These are phyloP conservation scores for Salinomyces thailandicus DNA, from an alignment of 2,329 filamentous ascomycete genomes.

Conservation along the genomic window DNA sequence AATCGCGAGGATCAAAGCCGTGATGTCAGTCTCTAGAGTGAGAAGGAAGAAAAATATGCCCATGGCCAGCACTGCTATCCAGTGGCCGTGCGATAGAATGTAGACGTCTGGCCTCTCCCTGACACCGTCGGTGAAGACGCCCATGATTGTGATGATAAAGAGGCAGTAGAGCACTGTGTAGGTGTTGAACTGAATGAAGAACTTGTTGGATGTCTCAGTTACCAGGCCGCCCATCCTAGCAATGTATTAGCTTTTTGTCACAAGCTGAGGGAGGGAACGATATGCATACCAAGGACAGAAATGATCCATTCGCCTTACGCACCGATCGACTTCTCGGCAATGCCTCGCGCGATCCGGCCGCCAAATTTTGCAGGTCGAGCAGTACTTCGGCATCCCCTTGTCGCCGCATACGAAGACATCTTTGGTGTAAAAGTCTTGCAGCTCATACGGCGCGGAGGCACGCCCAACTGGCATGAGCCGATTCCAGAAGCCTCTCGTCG, in stretches of 20 bases:
- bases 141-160: not conserved
- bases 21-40: conserved; percentile 62
- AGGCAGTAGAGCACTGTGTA: not conserved
- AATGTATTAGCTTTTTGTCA: conserved; percentile 82
- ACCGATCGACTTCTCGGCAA: conserved; percentile 69
- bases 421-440: conserved; percentile 64
- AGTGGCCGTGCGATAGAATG: conserved; percentile 44
- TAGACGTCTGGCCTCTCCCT: not conserved
- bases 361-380: conserved; percentile 71
- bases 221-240: conserved; percentile 89
- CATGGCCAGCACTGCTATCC: conserved; percentile 56
- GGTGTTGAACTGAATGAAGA: conserved; percentile 69
- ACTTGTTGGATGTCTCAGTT: conserved; percentile 70
- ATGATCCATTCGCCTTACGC: conserved; percentile 27
- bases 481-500: not conserved
- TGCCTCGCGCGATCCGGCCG: conserved; percentile 85
- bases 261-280: not conserved
- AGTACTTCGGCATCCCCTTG: conserved; percentile 80
- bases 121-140: not conserved
- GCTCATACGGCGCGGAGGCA: conserved; percentile 17
- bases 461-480: not conserved
- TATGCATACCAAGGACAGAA: not conserved
- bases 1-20: conserved; percentile 48
- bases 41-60: conserved; percentile 71
- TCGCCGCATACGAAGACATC: conserved; percentile 75